Evolutionary conservation across 495 filamentous ascomycete genomes (phyloP).

Genomic region (Penicillium crystallinum): DNA sequence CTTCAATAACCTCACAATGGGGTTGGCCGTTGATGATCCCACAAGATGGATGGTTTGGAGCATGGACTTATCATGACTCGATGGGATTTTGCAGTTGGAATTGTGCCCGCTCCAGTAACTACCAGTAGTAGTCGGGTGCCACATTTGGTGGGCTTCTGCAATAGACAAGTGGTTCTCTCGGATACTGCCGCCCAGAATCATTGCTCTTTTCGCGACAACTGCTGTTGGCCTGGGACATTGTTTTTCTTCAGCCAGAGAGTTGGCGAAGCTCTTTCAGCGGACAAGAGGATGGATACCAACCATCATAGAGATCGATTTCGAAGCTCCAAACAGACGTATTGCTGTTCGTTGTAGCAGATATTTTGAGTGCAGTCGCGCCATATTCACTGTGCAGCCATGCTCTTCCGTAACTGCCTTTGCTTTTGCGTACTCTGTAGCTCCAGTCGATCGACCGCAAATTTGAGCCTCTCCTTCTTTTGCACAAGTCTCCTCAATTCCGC

Average conservation of each 20-base stretch:
- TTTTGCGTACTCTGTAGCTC: conserved; percentile 60
- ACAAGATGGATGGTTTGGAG: not conserved
- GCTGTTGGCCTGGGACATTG: not conserved
- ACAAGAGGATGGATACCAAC: not conserved
- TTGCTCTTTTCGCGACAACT: not conserved
- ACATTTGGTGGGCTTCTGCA: not conserved
- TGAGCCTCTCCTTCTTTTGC: conserved; percentile 71
- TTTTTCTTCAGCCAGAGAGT: not conserved
- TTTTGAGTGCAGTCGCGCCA: not conserved
- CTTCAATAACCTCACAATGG: not conserved
- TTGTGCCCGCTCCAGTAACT: not conserved
- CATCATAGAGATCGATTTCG: too few species aligned
- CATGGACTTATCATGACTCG: not conserved
- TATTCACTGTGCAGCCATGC: conserved; percentile 54
- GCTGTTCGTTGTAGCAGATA: not conserved
- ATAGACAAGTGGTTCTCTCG: not conserved
- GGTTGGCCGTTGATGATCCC: not conserved
- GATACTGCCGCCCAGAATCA: not conserved
- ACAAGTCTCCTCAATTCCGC: conserved; percentile 58
- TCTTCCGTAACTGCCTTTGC: conserved; percentile 75
- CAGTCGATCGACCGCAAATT: conserved; percentile 71
- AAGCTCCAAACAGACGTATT: not conserved
- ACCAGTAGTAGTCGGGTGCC: too few species aligned
- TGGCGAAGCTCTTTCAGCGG: not conserved
- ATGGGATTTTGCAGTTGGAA: not conserved